Percentiles rank a stretch among this genome's conserved stretches.
Conservation (phyloP, 179 eudicot species). For the Carnegiea gigantea region DNA sequence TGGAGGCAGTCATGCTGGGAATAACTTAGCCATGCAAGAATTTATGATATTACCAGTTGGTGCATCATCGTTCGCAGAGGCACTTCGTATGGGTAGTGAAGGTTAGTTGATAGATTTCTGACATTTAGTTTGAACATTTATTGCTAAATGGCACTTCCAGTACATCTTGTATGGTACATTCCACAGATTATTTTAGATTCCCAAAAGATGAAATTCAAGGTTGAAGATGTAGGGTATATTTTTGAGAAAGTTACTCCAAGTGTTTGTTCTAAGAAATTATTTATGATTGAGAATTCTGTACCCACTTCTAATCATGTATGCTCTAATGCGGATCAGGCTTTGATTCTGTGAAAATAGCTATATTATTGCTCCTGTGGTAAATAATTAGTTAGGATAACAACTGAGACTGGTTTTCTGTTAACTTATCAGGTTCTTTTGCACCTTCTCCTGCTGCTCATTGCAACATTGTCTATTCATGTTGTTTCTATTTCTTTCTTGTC, state of each 20-base stretch:
- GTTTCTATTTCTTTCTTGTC: neutral
- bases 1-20: slow-evolving; percentile 99
- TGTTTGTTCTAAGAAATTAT: neutral
- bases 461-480: neutral
- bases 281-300: neutral
- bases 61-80: slow-evolving; percentile 85
- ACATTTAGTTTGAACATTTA: neutral
- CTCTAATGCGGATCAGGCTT: neutral
- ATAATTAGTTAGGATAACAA: neutral
- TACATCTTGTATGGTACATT: neutral
- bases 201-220: neutral
- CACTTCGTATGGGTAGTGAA: slow-evolving; percentile 96
- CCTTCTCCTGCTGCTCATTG: neutral
- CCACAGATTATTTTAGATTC: neutral
- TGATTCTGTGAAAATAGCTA: neutral
- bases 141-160: neutral
- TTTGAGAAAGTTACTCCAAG: neutral
- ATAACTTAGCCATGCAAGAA: slow-evolving; percentile 97
- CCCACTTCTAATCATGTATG: neutral
- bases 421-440: neutral
- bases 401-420: neutral
- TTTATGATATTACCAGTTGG: slow-evolving; percentile 95
- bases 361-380: neutral
- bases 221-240: neutral
- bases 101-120: slow-evolving; percentile 43